These are phyloP conservation scores for Limnanthes douglasii DNA, from an alignment of 345 rosid genomes.

Conservation along the genomic window DNA sequence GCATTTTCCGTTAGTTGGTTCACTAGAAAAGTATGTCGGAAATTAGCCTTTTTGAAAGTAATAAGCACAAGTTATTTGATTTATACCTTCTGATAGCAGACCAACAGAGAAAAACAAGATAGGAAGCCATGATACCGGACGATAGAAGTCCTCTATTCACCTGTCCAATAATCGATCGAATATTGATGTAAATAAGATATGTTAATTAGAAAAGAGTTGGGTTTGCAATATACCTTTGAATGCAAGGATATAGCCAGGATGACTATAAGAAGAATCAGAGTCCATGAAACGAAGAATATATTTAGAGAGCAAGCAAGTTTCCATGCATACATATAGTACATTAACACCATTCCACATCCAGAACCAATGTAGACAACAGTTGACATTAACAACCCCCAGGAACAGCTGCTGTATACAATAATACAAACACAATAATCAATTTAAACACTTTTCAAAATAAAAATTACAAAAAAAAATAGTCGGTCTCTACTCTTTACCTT, in stretches of 20 bases:
- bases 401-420: constrained; percentile 30
- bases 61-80: background rate
- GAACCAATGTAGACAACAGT: constrained; percentile 39
- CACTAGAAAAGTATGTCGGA: constrained; percentile 28
- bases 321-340: constrained; percentile 39
- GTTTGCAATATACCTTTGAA: constrained; percentile 54
- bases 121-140: constrained; percentile 80
- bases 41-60: constrained; percentile 1
- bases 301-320: constrained; percentile 40
- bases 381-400: constrained; percentile 51
- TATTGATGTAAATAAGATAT: background rate
- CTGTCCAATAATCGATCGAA: constrained; percentile 15
- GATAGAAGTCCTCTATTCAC: constrained; percentile 67
- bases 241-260: constrained; percentile 64
- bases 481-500: constrained; percentile 23
- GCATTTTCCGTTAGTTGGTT: constrained; percentile 48
- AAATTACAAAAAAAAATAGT: background rate
- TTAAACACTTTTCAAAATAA: constrained; percentile 2
- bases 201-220: background rate
- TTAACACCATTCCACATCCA: constrained; percentile 32
- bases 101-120: constrained; percentile 88
- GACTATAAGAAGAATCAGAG: constrained; percentile 42
- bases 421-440: background rate
- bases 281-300: constrained; percentile 74
- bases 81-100: constrained; percentile 83